Conservation (phyloP, 306 rosid species). For the Acmispon strigosus region DNA sequence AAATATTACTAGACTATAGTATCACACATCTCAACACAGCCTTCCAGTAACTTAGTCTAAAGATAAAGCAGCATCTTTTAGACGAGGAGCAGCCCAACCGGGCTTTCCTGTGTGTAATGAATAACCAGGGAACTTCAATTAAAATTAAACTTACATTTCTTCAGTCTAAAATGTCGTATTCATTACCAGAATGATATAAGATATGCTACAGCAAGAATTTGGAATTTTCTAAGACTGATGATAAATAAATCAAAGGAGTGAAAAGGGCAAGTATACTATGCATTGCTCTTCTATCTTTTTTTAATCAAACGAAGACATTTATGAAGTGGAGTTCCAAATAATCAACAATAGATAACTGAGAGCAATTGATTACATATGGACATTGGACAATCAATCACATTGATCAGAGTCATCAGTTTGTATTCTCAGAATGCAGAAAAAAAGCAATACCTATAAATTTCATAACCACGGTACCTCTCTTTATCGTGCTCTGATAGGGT, state of each 20-base stretch:
- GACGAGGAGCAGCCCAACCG: slow-evolving; percentile 97
- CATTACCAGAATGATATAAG: not conserved
- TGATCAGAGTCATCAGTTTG: not conserved
- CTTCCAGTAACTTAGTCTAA: slow-evolving; percentile 75
- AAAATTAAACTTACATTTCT: not conserved
- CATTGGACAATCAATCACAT: not conserved
- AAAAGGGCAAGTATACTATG: no score
- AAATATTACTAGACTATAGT: not conserved
- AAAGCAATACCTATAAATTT: slow-evolving; percentile 71
- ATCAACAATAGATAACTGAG: not conserved
- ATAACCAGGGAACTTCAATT: slow-evolving; percentile 10
- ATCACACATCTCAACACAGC: slow-evolving; percentile 72
- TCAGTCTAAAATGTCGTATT: not conserved
- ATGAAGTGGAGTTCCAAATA: no score
- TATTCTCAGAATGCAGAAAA: not conserved
- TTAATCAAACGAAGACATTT: no score
- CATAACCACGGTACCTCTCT: no score
- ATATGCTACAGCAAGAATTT: not conserved
- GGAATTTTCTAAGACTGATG: no score
- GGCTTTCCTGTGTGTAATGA: slow-evolving; percentile 51
- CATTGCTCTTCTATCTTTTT: no score
- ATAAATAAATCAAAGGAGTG: no score
- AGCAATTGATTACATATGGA: not conserved
- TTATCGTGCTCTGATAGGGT: no score
- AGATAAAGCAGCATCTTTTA: slow-evolving; percentile 82